phyloP scores from a whole-genome alignment of 305 asterid species.

The Stenogyne calaminthoides region DNA sequence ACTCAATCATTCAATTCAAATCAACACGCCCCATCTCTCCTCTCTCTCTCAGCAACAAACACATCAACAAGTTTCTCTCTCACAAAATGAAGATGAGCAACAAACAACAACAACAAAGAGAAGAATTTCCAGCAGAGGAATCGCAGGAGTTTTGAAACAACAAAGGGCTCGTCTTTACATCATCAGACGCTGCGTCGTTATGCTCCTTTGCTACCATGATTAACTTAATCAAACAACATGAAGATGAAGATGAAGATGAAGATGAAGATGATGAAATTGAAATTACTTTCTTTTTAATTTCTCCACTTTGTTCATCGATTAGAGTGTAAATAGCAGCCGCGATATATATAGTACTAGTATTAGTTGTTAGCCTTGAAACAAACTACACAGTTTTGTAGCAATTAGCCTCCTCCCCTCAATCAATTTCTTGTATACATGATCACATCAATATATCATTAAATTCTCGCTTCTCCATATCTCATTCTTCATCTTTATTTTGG shows the following conservation, averaged over 20 bases:
- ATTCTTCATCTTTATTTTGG: not conserved
- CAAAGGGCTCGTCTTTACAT: constrained; percentile 72
- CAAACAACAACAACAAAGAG: constrained; percentile 43
- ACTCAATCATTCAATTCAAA: constrained; percentile 15
- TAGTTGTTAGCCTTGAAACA: constrained; percentile 2
- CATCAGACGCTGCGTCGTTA: constrained; percentile 63
- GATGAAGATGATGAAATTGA: no score
- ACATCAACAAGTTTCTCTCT: not conserved
- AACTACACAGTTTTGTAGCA: constrained; percentile 46
- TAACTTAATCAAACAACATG: constrained; percentile 3
- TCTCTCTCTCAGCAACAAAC: not conserved
- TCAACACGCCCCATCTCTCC: constrained; percentile 1
- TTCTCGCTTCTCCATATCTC: not conserved
- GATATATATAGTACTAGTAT: not conserved
- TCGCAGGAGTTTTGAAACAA: constrained; percentile 58
- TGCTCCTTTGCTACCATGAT: constrained; percentile 78
- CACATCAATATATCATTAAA: not conserved
- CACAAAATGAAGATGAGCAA: constrained; percentile 48
- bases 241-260: not conserved
- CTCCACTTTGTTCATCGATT: not conserved
- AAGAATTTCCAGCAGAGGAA: constrained; percentile 59
- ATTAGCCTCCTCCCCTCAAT: constrained; percentile 5
- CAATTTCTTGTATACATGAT: constrained; percentile 34
- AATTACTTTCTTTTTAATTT: no score
- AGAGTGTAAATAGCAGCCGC: not conserved